Conservation (phyloP, 371 early-diverging fungal species). For the Apophysomyces ossiformis region DNA sequence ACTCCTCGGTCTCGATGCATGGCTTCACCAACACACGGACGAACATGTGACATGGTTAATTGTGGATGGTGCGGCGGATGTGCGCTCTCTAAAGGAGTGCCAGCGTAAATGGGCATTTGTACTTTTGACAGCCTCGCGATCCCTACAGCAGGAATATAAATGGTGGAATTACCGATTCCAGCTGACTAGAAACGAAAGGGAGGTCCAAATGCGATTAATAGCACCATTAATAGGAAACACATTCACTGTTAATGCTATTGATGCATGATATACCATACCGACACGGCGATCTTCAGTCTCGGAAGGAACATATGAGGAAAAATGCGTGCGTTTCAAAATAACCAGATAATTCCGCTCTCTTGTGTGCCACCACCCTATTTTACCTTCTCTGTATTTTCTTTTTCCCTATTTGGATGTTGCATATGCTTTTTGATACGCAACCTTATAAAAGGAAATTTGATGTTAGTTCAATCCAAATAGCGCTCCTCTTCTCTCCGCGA, state of each 20-base stretch:
- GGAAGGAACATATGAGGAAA: slow-evolving; percentile 8
- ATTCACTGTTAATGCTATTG: neutral
- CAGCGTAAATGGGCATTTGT: slow-evolving; percentile 3
- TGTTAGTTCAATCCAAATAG: neutral
- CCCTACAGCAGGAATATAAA: neutral
- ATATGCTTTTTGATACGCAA: slow-evolving; percentile 8
- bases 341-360: neutral
- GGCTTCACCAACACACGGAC: slow-evolving; percentile 28
- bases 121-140: neutral
- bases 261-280: neutral
- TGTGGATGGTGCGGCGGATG: slow-evolving; percentile 18
- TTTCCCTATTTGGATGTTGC: slow-evolving; percentile 6
- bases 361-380: slow-evolving; percentile 6
- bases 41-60: slow-evolving; percentile 25
- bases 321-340: neutral
- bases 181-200: neutral
- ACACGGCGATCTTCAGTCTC: neutral
- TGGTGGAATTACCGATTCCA: slow-evolving; percentile 2
- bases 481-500: slow-evolving; percentile 5
- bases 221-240: neutral
- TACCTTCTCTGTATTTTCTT: slow-evolving; percentile 1
- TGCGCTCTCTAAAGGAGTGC: neutral
- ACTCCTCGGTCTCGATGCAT: slow-evolving; percentile 21
- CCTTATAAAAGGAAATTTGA: slow-evolving; percentile 4
- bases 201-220: neutral